phyloP scores from a whole-genome alignment of 2,329 filamentous ascomycete genomes.

The Botrytis pseudocinerea region DNA sequence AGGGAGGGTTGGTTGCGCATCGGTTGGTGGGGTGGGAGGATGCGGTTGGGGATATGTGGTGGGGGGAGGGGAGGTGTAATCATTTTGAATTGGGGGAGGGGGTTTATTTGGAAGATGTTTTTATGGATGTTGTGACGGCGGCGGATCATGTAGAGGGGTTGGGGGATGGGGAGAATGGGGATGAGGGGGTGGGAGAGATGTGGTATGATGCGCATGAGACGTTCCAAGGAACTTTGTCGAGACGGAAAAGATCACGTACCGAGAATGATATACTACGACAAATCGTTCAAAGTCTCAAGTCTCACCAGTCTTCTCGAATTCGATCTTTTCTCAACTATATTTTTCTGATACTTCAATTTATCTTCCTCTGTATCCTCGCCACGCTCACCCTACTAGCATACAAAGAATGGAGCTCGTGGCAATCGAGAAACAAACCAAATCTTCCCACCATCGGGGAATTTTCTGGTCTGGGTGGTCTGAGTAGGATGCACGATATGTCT shows the following conservation, averaged over 20 bases:
- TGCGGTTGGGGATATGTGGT: conserved; percentile 12
- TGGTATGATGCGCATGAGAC: conserved; percentile 1
- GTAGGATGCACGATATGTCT: not conserved
- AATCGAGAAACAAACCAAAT: not conserved
- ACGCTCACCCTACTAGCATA: conserved; percentile 9
- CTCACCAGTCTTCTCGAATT: not conserved
- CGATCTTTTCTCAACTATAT: conserved; percentile 11
- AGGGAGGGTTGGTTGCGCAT: conserved; percentile 3
- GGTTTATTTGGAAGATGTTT: conserved; percentile 17
- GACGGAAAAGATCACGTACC: not conserved
- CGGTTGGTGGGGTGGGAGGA: conserved; percentile 21
- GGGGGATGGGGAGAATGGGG: not conserved
- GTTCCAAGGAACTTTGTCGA: not conserved
- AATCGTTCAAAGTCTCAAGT: not conserved
- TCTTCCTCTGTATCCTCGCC: not conserved
- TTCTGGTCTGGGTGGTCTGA: not conserved
- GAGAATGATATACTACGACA: not conserved
- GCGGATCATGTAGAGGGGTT: not conserved
- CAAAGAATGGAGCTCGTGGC: conserved; percentile 1
- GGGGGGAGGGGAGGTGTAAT: conserved; percentile 10
- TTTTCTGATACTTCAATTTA: conserved; percentile 9
- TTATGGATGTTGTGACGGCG: conserved; percentile 13
- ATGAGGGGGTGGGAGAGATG: not conserved
- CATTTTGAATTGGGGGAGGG: conserved; percentile 8
- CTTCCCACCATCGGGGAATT: conserved; percentile 1